Base-by-base conservation (phyloP, 2,329 filamentous ascomycete genomes). In the Pochonia chlamydosporia region DNA sequence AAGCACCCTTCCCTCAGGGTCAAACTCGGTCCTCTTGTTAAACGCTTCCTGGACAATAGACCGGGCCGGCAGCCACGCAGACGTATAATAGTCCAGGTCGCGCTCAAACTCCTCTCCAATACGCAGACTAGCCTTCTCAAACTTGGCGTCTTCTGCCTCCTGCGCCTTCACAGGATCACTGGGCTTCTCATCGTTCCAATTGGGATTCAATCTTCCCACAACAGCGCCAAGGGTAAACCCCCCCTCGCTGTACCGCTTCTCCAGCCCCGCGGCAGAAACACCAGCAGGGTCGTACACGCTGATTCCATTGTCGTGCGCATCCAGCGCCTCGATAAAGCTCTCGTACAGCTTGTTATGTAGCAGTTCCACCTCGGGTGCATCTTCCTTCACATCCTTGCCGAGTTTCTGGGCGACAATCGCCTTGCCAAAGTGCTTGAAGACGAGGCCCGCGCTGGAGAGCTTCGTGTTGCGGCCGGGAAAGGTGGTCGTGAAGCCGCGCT, bases 301-400 rank as follows among this genome's bases (percentile, higher is more conserved):
- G 63, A 99, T 86, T 56, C 93, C 93, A 67, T 99, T 99, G 75
- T 99, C 93, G 69, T 99, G 92, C 49, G 91, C 93, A 68, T 99
- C 93, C 48, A 99, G 84, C 2, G 93, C 90, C 74, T 99, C 93
- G 64, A 99, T 78, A 66, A 97, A 96, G 67, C 86, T 86, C 56
- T 85, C 82, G 75, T 99, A 99, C 43, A 99, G 71, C 74, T 96
- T 96, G 60, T 82, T 76, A 74, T 87, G 95, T 46, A 99, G 75
- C 25, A 95, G 68, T 35, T 78, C 75, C 39, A 93, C 84, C 55
- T 90, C 84, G 37, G 81, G 67, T 54, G 78, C 74, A 46, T 84
- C 81, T 54, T 82, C 72, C 11, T 76, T 63, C 24, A 84, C 50
- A 11, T 76, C 63, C 23, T 83, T 50, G 4, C 74, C 68, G 3